Percentiles rank a stretch among this genome's conserved stretches.
phyloP scores from a whole-genome alignment of 2,329 filamentous ascomycete genomes.

The Rhinocladiella mackenziei region DNA sequence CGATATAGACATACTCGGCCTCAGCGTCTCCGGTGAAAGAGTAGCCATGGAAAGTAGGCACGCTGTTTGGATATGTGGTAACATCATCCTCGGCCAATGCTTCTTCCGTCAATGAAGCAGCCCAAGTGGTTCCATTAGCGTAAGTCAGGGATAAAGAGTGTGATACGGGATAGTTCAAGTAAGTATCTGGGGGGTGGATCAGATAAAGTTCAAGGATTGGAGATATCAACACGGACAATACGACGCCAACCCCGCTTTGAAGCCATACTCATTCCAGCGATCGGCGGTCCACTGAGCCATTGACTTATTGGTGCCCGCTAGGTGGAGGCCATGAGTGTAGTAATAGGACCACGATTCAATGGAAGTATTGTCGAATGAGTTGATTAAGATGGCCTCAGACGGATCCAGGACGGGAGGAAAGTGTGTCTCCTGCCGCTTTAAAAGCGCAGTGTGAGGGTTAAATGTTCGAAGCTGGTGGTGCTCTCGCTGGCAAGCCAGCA shows the following conservation, averaged over 20 bases:
- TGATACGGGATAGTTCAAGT: conserved; percentile 33
- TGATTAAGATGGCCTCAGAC: conserved; percentile 31
- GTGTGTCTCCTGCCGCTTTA: conserved; percentile 25
- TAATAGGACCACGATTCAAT: conserved; percentile 33
- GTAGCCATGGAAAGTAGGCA: conserved; percentile 48
- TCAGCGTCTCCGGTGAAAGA: conserved; percentile 45
- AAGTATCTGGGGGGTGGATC: conserved; percentile 24
- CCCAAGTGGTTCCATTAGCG: conserved; percentile 27
- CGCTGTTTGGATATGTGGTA: conserved; percentile 34
- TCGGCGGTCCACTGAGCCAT: conserved; percentile 34
- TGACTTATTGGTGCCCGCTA: conserved; percentile 33
- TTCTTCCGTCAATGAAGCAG: conserved; percentile 28
- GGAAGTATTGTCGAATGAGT: conserved; percentile 31
- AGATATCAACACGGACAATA: conserved; percentile 24
- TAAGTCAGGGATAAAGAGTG: conserved; percentile 27
- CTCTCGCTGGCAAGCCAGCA: conserved; percentile 20
- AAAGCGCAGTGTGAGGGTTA: conserved; percentile 18
- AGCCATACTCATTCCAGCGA: conserved; percentile 32
- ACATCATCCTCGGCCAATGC: conserved; percentile 28
- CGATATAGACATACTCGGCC: conserved; percentile 48
- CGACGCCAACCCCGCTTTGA: conserved; percentile 26
- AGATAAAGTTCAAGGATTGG: neutral
- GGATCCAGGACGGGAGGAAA: conserved; percentile 31
- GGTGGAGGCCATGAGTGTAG: conserved; percentile 33
- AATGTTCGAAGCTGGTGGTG: conserved; percentile 4